These are phyloP conservation scores for Cercospora sojina DNA, from an alignment of 2,329 filamentous ascomycete species.

Conservation along the genomic window DNA sequence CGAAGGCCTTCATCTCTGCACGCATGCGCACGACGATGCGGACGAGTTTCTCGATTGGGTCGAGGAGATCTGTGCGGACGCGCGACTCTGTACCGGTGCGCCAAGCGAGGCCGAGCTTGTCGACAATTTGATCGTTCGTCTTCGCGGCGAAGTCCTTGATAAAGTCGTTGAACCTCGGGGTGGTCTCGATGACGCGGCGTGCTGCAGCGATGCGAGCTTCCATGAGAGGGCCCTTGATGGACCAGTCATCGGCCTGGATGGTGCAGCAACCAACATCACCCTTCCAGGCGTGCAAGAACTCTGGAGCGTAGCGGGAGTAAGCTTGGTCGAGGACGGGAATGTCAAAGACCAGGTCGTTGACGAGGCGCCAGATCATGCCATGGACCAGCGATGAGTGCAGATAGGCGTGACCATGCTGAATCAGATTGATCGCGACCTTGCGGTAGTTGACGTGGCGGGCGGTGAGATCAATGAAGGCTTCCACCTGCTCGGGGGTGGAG, in stretches of 20 bases:
- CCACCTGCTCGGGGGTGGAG: background rate
- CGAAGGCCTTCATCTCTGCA: slow-evolving; percentile 12
- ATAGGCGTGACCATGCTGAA: background rate
- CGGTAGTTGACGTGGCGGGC: slow-evolving; percentile 9
- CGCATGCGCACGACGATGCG: slow-evolving; percentile 18
- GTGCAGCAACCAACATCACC: slow-evolving; percentile 7
- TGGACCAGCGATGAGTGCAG: slow-evolving; percentile 13
- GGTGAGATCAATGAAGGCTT: slow-evolving; percentile 8
- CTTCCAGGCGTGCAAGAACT: slow-evolving; percentile 8
- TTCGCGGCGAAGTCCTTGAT: background rate
- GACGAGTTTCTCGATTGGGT: slow-evolving; percentile 11
- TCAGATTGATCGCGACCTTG: slow-evolving; percentile 7
- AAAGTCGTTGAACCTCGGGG: slow-evolving; percentile 3
- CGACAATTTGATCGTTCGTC: slow-evolving; percentile 9
- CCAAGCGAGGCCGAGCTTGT: slow-evolving; percentile 10
- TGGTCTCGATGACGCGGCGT: slow-evolving; percentile 4
- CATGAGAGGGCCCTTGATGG: slow-evolving; percentile 7
- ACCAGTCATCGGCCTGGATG: background rate
- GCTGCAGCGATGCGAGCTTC: slow-evolving; percentile 5
- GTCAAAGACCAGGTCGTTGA: slow-evolving; percentile 6
- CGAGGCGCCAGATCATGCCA: slow-evolving; percentile 17
- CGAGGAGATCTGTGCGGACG: background rate
- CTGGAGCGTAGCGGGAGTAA: background rate
- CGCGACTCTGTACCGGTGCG: background rate
- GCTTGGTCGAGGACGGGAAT: slow-evolving; percentile 11